Evolutionary conservation across 352 stramenopile species (phyloP), one percentile per base, ranked within the genome.

Genomic region (Phytophthora uliginosa): DNA sequence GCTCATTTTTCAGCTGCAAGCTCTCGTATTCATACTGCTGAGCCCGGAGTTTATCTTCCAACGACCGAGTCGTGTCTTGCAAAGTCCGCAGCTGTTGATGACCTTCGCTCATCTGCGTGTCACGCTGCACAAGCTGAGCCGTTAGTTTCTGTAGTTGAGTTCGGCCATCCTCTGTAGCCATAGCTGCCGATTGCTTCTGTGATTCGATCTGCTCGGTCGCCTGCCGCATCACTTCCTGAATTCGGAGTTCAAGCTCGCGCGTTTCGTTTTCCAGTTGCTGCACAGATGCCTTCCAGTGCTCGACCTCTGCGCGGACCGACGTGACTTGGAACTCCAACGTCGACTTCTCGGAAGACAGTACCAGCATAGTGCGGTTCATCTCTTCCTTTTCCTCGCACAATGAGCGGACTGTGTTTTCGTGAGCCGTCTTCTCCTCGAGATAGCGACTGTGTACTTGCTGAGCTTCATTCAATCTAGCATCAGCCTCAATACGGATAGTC

Each of bases 331-430:
- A 71, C 61, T 93, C 85, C 17, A 92, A 55, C 13, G 72, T 63
- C 3, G 80, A 56, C 45, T 91, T 92, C 54, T 94, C 83, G 3
- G 75, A 78, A n/a, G 74, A 71, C 7, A 92, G 58, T 0, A 72
- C 64, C 42, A 74, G 67, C 22, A 92, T 67, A 8, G 79, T 87
- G 24, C 81, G 81, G 26, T 79, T 89, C 57, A 85, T 50, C 10
- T 88, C 84, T 65, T 93, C 85, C 56, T 92, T 95, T 48, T 95
- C 87, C 18, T 78, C 73, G 59, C 78, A 72, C 24, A 95, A 63
- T 26, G 71, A 81, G 8, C 80, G 83, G 9, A 90, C 78, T 10
- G 78, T 79, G 47, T 82, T 78, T 12, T 85, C 79, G 52, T 93
- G 81, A 26, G 77, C 69, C 20, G 63, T 82, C 31, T 92, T 74